Percentiles rank a stretch among this genome's conserved stretches.
phyloP scores from a whole-genome alignment of 2,329 filamentous ascomycete species.

The Trichoderma atrobrunneum region DNA sequence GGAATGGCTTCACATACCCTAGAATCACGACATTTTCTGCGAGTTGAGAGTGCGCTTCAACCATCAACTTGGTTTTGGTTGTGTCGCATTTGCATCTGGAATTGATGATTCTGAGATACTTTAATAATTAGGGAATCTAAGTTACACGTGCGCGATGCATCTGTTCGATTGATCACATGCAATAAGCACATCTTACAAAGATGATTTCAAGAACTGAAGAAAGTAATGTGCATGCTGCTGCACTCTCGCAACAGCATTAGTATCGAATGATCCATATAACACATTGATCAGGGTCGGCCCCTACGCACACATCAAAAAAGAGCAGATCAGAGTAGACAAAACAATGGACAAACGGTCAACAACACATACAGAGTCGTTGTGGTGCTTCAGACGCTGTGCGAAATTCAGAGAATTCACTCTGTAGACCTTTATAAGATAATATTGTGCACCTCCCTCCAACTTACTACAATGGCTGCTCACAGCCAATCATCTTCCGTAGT shows the following conservation, averaged over 20 bases:
- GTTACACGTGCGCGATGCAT: too few species aligned
- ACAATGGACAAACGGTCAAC: too few species aligned
- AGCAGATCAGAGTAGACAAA: too few species aligned
- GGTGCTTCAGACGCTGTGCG: neutral
- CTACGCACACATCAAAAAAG: too few species aligned
- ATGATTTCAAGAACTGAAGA: too few species aligned
- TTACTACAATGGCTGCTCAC: constrained; percentile 18
- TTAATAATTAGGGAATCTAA: too few species aligned
- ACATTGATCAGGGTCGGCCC: too few species aligned
- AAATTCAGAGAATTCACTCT: rapidly evolving
- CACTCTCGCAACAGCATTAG: too few species aligned
- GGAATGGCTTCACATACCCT: neutral
- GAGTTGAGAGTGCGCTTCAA: neutral
- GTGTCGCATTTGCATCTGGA: neutral
- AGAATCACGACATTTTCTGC: neutral
- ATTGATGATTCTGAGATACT: too few species aligned
- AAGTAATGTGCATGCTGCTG: too few species aligned
- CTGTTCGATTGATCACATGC: too few species aligned
- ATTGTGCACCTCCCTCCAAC: neutral
- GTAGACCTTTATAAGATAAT: neutral
- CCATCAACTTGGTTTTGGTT: neutral
- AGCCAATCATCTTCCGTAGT: constrained; percentile 24
- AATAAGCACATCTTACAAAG: too few species aligned
- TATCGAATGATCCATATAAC: rapidly evolving
- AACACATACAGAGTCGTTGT: neutral